Percentiles rank a stretch among this genome's conserved stretches.
Evolutionary conservation across 2,329 filamentous ascomycete species (phyloP).

Genomic region (Ceratocystis colombiana): DNA sequence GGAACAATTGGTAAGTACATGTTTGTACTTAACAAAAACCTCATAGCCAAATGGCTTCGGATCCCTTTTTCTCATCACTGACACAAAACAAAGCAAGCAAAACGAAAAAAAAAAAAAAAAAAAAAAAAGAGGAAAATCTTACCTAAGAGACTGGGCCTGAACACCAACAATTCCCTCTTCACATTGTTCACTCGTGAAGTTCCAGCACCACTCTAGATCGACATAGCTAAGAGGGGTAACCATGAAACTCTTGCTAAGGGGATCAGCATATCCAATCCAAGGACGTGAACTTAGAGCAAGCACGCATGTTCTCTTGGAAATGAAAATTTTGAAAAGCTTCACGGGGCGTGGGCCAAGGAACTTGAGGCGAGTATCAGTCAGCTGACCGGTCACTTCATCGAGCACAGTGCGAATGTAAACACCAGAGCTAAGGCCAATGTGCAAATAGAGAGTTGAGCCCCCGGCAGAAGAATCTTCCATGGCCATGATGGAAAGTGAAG

Average conservation of each 20-base stretch:
- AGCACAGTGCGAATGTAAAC: slow-evolving; percentile 92
- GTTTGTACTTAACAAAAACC: slow-evolving; percentile 39
- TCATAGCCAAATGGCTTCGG: slow-evolving; percentile 48
- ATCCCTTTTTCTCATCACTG: slow-evolving; percentile 57
- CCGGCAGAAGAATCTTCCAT: slow-evolving; percentile 92
- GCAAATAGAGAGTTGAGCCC: slow-evolving; percentile 79
- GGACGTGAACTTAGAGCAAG: slow-evolving; percentile 83
- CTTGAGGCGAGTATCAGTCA: slow-evolving; percentile 87
- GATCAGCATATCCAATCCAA: slow-evolving; percentile 92
- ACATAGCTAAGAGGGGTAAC: slow-evolving; percentile 85
- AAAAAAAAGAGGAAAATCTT: slow-evolving; percentile 30
- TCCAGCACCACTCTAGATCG: slow-evolving; percentile 86
- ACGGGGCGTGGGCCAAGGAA: slow-evolving; percentile 88
- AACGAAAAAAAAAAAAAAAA: slow-evolving; percentile 30
- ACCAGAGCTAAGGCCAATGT: slow-evolving; percentile 90
- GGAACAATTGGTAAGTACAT: slow-evolving; percentile 81
- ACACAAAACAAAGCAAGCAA: slow-evolving; percentile 29
- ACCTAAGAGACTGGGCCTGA: slow-evolving; percentile 79
- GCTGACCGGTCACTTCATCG: slow-evolving; percentile 88
- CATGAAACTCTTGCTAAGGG: slow-evolving; percentile 68
- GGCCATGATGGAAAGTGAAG: slow-evolving; percentile 78
- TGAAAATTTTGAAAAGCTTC: slow-evolving; percentile 80
- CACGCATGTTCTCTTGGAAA: slow-evolving; percentile 74
- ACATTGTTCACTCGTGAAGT: slow-evolving; percentile 91
- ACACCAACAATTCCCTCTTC: slow-evolving; percentile 90